A percentile compares a stretch with the other conserved stretches of the same genome.
Evolutionary conservation across 768 basidiomycete species (phyloP).

Genomic region (Mycena indigotica): DNA sequence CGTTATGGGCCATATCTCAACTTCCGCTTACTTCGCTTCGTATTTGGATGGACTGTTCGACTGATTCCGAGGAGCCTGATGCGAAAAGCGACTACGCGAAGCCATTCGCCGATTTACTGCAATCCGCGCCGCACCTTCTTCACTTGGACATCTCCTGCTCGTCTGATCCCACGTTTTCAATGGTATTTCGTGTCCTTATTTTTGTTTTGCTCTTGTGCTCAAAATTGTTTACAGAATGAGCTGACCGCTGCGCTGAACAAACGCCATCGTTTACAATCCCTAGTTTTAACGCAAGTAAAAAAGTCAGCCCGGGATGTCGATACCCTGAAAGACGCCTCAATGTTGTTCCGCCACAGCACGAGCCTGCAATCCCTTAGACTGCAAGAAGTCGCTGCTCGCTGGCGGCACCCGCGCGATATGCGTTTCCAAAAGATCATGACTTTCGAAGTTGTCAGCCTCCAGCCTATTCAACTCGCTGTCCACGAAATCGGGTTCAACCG

Average conservation of each 20-base stretch:
- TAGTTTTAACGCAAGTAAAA: slow-evolving; percentile 19
- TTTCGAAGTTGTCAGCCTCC: slow-evolving; percentile 9
- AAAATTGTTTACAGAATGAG: slow-evolving; percentile 7
- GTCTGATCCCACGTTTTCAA: slow-evolving; percentile 18
- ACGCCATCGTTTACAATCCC: slow-evolving; percentile 14
- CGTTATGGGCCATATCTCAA: slow-evolving; percentile 21
- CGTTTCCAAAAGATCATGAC: slow-evolving; percentile 14
- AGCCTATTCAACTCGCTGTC: slow-evolving; percentile 6
- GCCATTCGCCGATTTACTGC: slow-evolving; percentile 18
- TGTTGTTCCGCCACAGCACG: slow-evolving; percentile 15
- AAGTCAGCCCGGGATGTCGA: slow-evolving; percentile 13
- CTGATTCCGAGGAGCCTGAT: slow-evolving; percentile 21
- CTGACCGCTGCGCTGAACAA: slow-evolving; percentile 13
- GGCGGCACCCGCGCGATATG: slow-evolving; percentile 21
- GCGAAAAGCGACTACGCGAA: slow-evolving; percentile 21
- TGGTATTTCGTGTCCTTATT: background rate
- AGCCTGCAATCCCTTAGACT: slow-evolving; percentile 11
- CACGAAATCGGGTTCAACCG: slow-evolving; percentile 16
- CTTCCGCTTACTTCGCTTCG: slow-evolving; percentile 19
- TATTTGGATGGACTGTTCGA: slow-evolving; percentile 23
- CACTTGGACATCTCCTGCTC: slow-evolving; percentile 21
- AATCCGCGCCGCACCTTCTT: slow-evolving; percentile 10
- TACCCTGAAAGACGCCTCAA: slow-evolving; percentile 16
- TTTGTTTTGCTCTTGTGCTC: background rate
- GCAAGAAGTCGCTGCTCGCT: slow-evolving; percentile 20